phyloP scores from a whole-genome alignment of 2,329 filamentous ascomycete genomes.

The Alternaria angustiovoidea region DNA sequence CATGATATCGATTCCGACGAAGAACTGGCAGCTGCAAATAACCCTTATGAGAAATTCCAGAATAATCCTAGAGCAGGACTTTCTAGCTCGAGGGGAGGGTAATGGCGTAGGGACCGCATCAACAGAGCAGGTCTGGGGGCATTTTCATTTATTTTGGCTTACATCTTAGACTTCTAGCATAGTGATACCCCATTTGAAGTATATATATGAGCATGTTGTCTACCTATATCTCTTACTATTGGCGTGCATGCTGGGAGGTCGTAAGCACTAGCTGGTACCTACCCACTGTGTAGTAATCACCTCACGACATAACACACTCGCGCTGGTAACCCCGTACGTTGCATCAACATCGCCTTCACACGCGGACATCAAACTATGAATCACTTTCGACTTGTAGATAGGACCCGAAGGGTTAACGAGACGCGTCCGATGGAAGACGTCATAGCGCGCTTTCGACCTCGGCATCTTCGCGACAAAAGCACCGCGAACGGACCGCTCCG shows the following conservation, averaged over 20 bases:
- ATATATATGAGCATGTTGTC: neutral
- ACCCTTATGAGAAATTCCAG: slow-evolving; percentile 8
- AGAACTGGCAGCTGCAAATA: neutral
- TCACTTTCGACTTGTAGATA: neutral
- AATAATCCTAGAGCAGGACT: neutral
- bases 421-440: neutral
- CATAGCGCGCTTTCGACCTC: slow-evolving; percentile 3
- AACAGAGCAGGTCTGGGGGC: neutral
- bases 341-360: neutral
- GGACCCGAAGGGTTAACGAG: neutral
- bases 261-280: neutral
- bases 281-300: neutral
- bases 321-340: neutral
- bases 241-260: neutral
- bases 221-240: neutral
- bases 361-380: neutral
- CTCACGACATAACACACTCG: neutral
- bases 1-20: neutral
- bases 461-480: neutral
- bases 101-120: neutral
- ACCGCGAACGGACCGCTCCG: slow-evolving; percentile 7
- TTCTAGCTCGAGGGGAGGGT: neutral
- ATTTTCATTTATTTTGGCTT: neutral
- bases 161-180: neutral
- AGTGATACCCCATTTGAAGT: neutral